phyloP scores from a whole-genome alignment of 495 filamentous ascomycete species.

The Sabuloglossum arenarium region DNA sequence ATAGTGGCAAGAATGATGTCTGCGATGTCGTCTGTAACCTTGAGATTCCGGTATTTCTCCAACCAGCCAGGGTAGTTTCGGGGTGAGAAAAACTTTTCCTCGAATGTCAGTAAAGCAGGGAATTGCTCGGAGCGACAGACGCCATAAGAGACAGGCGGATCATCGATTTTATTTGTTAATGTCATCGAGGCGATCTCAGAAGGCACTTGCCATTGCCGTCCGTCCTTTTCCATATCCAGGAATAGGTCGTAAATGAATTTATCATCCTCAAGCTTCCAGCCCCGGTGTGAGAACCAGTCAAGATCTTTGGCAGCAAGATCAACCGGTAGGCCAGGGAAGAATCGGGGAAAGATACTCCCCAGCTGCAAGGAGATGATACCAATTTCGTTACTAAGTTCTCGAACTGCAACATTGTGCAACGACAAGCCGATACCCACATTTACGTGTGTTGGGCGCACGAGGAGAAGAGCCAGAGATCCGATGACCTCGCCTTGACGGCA shows the following conservation, averaged over 20 bases:
- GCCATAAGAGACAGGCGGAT: conserved; percentile 17
- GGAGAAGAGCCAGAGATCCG: conserved; percentile 35
- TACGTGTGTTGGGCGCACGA: conserved; percentile 31
- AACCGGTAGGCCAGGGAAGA: conserved; percentile 33
- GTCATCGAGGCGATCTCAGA: background rate
- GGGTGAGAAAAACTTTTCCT: conserved; percentile 20
- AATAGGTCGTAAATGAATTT: conserved; percentile 34
- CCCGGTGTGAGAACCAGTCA: conserved; percentile 35
- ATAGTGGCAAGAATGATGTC: conserved; percentile 20
- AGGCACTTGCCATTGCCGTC: background rate
- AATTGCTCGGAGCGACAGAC: conserved; percentile 30
- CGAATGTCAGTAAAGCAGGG: conserved; percentile 29
- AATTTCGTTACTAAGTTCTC: conserved; percentile 28
- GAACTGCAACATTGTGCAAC: conserved; percentile 31
- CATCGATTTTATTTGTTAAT: background rate
- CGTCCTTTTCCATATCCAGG: conserved; percentile 17
- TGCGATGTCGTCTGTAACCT: conserved; percentile 19
- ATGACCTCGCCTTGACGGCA: conserved; percentile 31
- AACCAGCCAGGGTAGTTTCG: conserved; percentile 15
- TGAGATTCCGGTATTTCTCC: conserved; percentile 14
- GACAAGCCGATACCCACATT: conserved; percentile 33
- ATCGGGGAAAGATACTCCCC: conserved; percentile 37
- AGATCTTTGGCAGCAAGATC: conserved; percentile 21
- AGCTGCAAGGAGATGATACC: conserved; percentile 34
- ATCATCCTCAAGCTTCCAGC: conserved; percentile 28